phyloP scores from a whole-genome alignment of 2,329 filamentous ascomycete species.

The Hymenoscyphus repandus region DNA sequence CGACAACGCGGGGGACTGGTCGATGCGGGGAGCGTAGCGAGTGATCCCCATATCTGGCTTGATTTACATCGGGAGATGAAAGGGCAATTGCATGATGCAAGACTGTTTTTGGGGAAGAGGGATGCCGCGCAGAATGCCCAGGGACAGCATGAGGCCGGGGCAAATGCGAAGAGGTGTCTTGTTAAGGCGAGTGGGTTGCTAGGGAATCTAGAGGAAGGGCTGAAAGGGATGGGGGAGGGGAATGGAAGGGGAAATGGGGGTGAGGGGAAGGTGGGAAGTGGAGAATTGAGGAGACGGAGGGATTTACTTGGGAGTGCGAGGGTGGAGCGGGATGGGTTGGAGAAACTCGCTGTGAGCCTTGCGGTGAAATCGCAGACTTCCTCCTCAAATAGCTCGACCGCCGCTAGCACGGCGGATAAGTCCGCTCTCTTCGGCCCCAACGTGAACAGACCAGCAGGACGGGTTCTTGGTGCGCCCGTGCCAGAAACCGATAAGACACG shows the following conservation, averaged over 20 bases:
- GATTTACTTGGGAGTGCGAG: slow-evolving; percentile 65
- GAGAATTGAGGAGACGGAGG: slow-evolving; percentile 65
- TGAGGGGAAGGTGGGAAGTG: slow-evolving; percentile 53
- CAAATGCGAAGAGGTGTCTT: slow-evolving; percentile 69
- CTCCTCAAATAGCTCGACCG: not conserved
- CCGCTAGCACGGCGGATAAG: slow-evolving; percentile 35
- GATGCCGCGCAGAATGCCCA: slow-evolving; percentile 54
- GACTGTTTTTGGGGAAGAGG: slow-evolving; percentile 59
- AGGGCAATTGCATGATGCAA: slow-evolving; percentile 60
- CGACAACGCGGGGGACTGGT: slow-evolving; percentile 20
- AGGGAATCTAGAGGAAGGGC: slow-evolving; percentile 58
- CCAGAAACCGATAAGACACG: slow-evolving; percentile 72
- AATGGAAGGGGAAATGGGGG: slow-evolving; percentile 27
- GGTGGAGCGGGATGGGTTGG: slow-evolving; percentile 71
- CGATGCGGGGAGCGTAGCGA: slow-evolving; percentile 21
- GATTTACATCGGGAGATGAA: slow-evolving; percentile 73
- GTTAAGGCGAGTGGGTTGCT: slow-evolving; percentile 63
- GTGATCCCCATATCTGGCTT: slow-evolving; percentile 55
- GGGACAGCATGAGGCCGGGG: slow-evolving; percentile 58
- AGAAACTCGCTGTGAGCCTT: slow-evolving; percentile 62
- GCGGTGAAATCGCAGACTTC: slow-evolving; percentile 39
- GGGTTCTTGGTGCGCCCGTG: slow-evolving; percentile 67
- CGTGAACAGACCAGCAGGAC: slow-evolving; percentile 41
- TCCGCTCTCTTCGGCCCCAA: slow-evolving; percentile 42
- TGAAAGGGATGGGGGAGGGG: slow-evolving; percentile 51